phyloP scores from a whole-genome alignment of 2,329 filamentous ascomycete genomes.

The Ascochyta pisi region DNA sequence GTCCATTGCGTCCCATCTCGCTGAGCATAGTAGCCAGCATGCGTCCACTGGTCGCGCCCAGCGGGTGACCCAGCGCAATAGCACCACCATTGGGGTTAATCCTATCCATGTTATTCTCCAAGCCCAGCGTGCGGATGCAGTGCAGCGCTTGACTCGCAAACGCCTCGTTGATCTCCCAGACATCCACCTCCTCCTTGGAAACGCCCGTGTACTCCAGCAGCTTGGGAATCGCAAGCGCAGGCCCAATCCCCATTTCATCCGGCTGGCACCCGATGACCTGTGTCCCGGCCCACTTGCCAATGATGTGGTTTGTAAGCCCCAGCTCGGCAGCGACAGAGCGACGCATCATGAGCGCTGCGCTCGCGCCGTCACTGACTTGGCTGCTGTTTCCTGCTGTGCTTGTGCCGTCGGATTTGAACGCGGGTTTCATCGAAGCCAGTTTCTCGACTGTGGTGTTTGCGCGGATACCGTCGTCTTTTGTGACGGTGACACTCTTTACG shows the following conservation, averaged over 20 bases:
- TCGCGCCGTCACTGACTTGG: conserved; percentile 88
- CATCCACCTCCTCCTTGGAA: conserved; percentile 70
- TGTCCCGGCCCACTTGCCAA: conserved; percentile 83
- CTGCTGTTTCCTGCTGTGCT: conserved; percentile 86
- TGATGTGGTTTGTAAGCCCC: conserved; percentile 71
- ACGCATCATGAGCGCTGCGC: conserved; percentile 83
- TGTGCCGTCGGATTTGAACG: conserved; percentile 75
- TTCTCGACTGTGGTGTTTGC: conserved; percentile 71
- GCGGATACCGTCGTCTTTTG: conserved; percentile 83
- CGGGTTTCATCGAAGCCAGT: conserved; percentile 81
- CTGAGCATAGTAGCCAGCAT: conserved; percentile 78
- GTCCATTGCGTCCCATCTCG: conserved; percentile 69
- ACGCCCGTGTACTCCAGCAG: conserved; percentile 75
- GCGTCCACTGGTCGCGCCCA: conserved; percentile 86
- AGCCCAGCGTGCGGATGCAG: conserved; percentile 73
- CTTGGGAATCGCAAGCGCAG: conserved; percentile 84
- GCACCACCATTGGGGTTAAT: conserved; percentile 94
- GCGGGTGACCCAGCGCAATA: conserved; percentile 90
- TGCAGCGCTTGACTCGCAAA: conserved; percentile 71
- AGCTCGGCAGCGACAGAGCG: conserved; percentile 78
- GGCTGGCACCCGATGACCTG: conserved; percentile 79
- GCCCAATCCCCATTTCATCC: conserved; percentile 94
- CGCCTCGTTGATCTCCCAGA: conserved; percentile 95
- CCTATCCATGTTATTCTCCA: conserved; percentile 71
- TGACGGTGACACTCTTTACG: conserved; percentile 69